Evolutionary conservation across 768 basidiomycete genomes (phyloP), one percentile per base, ranked within the genome.

Genomic region (Naganishia kalamii): DNA sequence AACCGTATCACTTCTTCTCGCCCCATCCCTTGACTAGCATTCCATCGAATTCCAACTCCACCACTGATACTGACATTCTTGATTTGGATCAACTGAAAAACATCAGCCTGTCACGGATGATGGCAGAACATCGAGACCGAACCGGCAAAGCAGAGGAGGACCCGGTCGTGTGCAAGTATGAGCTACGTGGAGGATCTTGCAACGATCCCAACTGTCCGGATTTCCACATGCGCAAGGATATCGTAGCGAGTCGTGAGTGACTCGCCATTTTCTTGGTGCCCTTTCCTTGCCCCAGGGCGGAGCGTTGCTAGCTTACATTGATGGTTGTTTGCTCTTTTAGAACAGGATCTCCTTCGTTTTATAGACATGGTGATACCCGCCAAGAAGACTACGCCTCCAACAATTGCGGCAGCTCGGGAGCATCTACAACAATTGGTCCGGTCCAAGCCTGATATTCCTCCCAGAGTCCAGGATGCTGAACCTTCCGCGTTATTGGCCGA

Each of bases 151-250:
- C 54, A 19, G 54, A 57, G 27, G 35, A 37, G 3, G 54, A 57
- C 35, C 54, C 54, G 7, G 54, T 57, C 23, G 54, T 57, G 54
- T 57, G 54, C 54, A 57, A 57, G 37, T 57, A 57, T 57, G 54
- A 57, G 54, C 23, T 57, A 35, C 54, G 54, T 25, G 54, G 54
- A 15, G 54, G 54, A 21, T 33, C 54, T 35, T 57, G 54, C 37
- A 57, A 57, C 19, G 35, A 25, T 40, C 54, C 54, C 35, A 35
- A 57, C 15, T 57, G 54, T 57, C 54, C 37, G 35, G 54, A 57
- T 57, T 57, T 57, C 23, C 54, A 57, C 23, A 41, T 57, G 54
- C 33, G 37, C 19, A 41, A 37, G 37, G 54, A 57, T 25, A 25
- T 40, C 8, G 54, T 57, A n/a, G 35, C 54, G 35, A 57, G 54